Evolutionary conservation across 202 grass and related monocot species (phyloP).

Genomic region (Carex sylvatica): DNA sequence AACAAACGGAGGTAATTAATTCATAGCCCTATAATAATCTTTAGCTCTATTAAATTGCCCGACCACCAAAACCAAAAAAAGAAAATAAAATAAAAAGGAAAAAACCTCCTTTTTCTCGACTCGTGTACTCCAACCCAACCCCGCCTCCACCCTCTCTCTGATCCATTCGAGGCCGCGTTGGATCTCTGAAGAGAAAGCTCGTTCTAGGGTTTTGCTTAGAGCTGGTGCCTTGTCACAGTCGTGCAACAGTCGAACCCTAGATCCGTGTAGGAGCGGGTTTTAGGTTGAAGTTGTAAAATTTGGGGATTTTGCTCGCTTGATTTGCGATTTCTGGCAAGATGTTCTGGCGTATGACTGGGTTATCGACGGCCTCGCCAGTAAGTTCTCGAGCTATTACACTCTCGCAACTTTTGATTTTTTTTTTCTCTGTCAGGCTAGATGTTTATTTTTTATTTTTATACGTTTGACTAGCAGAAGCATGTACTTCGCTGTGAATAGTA

Average conservation of each 20-base stretch:
- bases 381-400: conserved; percentile 27
- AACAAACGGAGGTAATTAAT: conserved; percentile 2
- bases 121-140: conserved; percentile 20
- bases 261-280: conserved; percentile 39
- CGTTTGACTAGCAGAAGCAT: not conserved
- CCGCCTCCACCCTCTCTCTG: conserved; percentile 12
- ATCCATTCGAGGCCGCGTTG: conserved; percentile 17
- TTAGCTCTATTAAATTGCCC: conserved; percentile 12
- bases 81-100: conserved; percentile 2
- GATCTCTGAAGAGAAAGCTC: conserved; percentile 20
- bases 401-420: not conserved
- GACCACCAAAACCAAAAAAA: conserved; percentile 23
- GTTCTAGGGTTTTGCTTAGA: conserved; percentile 27
- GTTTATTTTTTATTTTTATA: not conserved
- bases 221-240: not conserved
- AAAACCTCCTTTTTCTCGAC: conserved; percentile 22
- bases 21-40: not conserved
- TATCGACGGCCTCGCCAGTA: conserved; percentile 91
- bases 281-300: not conserved
- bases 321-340: conserved; percentile 52
- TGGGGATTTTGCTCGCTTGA: conserved; percentile 16
- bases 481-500: conserved; percentile 11
- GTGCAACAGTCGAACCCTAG: conserved; percentile 50
- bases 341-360: conserved; percentile 98
- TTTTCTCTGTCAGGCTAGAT: conserved; percentile 5